These are phyloP conservation scores for Fusarium sp. DNA, from an alignment of 2,329 filamentous ascomycete species.

Conservation along the genomic window DNA sequence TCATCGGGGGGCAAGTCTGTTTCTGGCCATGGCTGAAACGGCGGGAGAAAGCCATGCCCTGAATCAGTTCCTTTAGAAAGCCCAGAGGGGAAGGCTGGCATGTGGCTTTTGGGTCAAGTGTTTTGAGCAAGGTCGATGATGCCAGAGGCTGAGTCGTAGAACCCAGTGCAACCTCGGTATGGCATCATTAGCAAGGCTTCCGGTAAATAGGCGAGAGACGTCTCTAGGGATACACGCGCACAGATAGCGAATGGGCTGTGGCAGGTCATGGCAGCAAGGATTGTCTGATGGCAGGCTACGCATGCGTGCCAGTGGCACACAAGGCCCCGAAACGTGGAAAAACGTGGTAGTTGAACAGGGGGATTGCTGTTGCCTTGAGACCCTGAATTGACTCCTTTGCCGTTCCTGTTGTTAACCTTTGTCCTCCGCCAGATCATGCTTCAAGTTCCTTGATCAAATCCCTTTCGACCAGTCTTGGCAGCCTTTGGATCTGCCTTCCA, in stretches of 20 bases:
- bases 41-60: constrained; percentile 13
- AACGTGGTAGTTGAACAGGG: constrained; percentile 32
- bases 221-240: constrained; percentile 6
- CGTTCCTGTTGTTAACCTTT: neutral
- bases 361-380: constrained; percentile 13
- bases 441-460: neutral
- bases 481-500: neutral
- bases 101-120: constrained; percentile 4
- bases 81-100: neutral
- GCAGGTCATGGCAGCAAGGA: constrained; percentile 16
- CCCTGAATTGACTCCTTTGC: constrained; percentile 10
- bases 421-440: neutral
- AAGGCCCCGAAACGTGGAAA: constrained; percentile 18
- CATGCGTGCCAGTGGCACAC: constrained; percentile 26
- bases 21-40: constrained; percentile 40
- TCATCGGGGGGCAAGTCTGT: constrained; percentile 28
- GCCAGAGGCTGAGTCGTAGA: neutral
- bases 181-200: constrained; percentile 11
- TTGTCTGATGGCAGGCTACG: constrained; percentile 1
- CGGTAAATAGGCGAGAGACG: constrained; percentile 15
- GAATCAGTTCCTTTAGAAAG: neutral
- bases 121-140: neutral
- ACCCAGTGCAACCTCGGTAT: constrained; percentile 1
- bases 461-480: neutral
- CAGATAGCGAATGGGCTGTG: neutral